Conservation (phyloP, 306 rosid species). For the Leucaena leucocephala region DNA sequence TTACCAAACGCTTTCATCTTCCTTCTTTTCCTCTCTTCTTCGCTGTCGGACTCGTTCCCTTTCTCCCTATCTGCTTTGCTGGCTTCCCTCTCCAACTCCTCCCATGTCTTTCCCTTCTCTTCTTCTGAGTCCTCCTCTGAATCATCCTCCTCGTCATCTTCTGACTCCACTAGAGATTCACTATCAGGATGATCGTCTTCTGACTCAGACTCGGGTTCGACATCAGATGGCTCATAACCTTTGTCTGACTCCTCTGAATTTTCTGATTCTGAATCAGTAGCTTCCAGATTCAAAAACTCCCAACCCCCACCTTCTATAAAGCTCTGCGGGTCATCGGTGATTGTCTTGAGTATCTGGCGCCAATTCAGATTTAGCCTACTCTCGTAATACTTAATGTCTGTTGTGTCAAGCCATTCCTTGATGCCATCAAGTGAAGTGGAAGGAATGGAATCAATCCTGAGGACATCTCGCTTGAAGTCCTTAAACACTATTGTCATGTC, state of each 20-base stretch:
- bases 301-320: constrained; percentile 52
- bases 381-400: too few relatives aligned
- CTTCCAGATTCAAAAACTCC: too few relatives aligned
- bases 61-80: constrained; percentile 63
- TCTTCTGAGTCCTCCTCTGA: neutral
- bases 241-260: too few relatives aligned
- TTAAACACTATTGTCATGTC: neutral
- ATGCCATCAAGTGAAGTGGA: constrained; percentile 87
- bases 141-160: constrained; percentile 51
- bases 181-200: constrained; percentile 83
- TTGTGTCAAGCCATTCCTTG: constrained; percentile 74
- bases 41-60: constrained; percentile 87
- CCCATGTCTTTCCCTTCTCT: too few relatives aligned
- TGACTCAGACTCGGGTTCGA: constrained; percentile 82
- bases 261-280: too few relatives aligned
- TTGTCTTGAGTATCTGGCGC: constrained; percentile 89
- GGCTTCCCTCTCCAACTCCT: too few relatives aligned
- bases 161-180: constrained; percentile 90
- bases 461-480: neutral
- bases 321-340: constrained; percentile 90
- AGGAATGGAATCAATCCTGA: constrained; percentile 49
- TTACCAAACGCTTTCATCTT: constrained; percentile 83
- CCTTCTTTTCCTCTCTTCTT: constrained; percentile 89
- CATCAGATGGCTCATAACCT: constrained; percentile 63
- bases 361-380: too few relatives aligned